Evolutionary conservation across 148 eudicot species (phyloP).

Genomic region (Cornus kousa): DNA sequence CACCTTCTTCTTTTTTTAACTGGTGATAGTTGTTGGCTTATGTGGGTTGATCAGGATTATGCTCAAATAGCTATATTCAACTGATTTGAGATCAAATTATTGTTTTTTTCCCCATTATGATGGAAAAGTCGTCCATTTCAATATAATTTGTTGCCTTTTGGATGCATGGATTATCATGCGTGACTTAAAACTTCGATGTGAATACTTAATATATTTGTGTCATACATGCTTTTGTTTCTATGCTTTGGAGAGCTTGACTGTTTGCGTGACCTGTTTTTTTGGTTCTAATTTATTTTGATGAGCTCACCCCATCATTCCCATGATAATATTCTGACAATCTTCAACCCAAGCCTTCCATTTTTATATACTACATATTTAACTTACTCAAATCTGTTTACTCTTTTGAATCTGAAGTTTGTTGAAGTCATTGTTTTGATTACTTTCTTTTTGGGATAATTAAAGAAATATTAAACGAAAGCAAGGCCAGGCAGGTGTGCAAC

Average conservation of each 20-base stretch:
- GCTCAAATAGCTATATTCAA: too few relatives aligned
- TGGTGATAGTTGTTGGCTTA: neutral
- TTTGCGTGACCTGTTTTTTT: neutral
- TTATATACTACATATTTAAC: too few relatives aligned
- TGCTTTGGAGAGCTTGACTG: neutral
- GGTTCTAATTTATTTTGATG: neutral
- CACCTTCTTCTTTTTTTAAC: too few relatives aligned
- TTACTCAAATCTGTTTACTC: too few relatives aligned
- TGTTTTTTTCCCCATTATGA: neutral
- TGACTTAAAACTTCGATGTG: neutral
- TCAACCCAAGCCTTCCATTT: too few relatives aligned
- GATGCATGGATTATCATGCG: neutral
- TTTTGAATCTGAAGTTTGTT: too few relatives aligned
- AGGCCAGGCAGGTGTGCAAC: neutral
- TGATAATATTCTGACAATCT: too few relatives aligned
- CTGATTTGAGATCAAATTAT: too few relatives aligned
- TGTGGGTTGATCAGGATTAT: neutral
- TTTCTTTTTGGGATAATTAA: too few relatives aligned
- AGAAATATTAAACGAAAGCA: neutral
- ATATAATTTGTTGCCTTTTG: neutral
- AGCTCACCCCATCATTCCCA: too few relatives aligned
- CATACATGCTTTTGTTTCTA: neutral
- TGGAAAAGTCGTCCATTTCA: neutral
- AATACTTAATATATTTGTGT: neutral
- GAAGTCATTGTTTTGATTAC: too few relatives aligned